phyloP scores from a whole-genome alignment of 208 protist species.

The Crithidia sp. region DNA sequence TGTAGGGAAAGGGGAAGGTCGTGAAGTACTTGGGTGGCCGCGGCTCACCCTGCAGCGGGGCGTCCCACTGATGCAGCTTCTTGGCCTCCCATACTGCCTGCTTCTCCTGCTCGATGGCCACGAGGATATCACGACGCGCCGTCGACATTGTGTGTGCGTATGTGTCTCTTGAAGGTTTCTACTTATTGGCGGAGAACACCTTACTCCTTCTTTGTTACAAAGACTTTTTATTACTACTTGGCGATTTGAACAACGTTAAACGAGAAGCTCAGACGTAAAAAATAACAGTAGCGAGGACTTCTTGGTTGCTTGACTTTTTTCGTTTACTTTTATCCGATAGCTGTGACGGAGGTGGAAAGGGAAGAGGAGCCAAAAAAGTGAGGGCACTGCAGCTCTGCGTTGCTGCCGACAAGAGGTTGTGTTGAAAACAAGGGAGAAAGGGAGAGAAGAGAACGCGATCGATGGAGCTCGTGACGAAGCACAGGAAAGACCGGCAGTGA shows the following conservation, averaged over 20 bases:
- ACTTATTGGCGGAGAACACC: neutral
- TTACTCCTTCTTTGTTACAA: no score
- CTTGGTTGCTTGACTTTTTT: neutral
- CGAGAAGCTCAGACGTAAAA: neutral
- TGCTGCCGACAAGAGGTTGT: no score
- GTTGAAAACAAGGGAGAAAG: no score
- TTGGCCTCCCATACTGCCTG: constrained; percentile 68
- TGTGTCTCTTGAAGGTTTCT: neutral
- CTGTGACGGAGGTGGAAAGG: no score
- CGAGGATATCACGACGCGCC: constrained; percentile 71
- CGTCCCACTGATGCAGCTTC: constrained; percentile 73
- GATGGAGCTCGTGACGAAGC: no score
- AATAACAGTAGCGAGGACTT: neutral
- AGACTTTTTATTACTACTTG: no score
- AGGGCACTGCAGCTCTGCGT: no score
- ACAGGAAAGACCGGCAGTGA: no score
- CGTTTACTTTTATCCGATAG: neutral
- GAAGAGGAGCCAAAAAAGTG: no score
- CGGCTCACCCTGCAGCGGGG: constrained; percentile 50
- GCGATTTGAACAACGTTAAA: no score
- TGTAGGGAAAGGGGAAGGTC: constrained; percentile 99
- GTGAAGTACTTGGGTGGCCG: constrained; percentile 95
- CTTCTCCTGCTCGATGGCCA: constrained; percentile 70
- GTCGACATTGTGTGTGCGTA: constrained; percentile 64
- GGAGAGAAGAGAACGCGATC: no score